Base-by-base conservation (phyloP, 2,329 filamentous ascomycete species). In the Aspergillus jensenii region DNA sequence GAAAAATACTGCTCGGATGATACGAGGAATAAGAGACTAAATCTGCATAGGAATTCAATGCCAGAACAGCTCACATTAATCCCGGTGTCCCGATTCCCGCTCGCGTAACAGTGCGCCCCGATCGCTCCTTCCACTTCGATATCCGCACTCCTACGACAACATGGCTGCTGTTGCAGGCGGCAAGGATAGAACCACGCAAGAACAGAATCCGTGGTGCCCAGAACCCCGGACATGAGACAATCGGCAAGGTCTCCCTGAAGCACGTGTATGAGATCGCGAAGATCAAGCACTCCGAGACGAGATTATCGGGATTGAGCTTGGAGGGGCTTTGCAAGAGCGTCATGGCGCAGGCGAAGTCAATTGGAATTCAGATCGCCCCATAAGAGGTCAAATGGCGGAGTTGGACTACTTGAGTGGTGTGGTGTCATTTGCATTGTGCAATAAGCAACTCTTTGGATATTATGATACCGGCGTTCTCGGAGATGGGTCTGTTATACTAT, bases 261-360 rank as follows among this genome's bases (percentile, higher is more conserved):
- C 95, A 99, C 78, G 81, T 99, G 21, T 98, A 92, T 78, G 93
- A 98, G 79, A 98, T 99, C 76, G 95, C 95, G 64, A 93, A 91
- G 82, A 96, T 99, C 71, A 99, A 99, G 84, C 89, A 91, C 65
- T 80, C 83, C 53, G 90, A 95, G 76, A 78, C 87, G 61, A 83
- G 90, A 58, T 76, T 93, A 61, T 91, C 89, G 2, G 90, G 89
- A 2, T 72, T 91, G 67, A 82, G 84, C 48, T 75, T 93, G 53
- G 82, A 91, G 72, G 87, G 88, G 1, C 70, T 93, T 27, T 91
- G 89, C 78, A 87, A 84, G 76, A 85, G 87, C 55, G 81, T 93
- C 60, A 90, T 93, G 65, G 87, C 81, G 65, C 88, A 90, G 75
- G 87, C 88, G 58, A 90, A 87, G 78, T 89, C 88, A 19, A 87